These are phyloP conservation scores for Exsudoporus frostii DNA, from an alignment of 768 basidiomycete species.

Conservation along the genomic window DNA sequence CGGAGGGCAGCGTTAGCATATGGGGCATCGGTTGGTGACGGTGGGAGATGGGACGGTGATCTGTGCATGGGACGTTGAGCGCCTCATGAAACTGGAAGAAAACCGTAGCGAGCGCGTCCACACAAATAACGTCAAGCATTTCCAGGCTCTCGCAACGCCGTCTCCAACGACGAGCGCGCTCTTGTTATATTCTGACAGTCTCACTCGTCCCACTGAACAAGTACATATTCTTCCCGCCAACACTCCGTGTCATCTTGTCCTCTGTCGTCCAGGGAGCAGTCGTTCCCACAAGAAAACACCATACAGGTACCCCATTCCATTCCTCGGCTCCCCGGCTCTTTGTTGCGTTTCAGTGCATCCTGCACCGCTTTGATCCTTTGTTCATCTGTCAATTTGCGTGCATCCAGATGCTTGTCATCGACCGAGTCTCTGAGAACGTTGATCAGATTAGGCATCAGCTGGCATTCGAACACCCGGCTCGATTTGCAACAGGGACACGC, in stretches of 20 bases:
- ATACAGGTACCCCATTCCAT: conserved; percentile 97
- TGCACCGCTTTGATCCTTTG: conserved; percentile 65
- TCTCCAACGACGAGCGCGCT: background rate
- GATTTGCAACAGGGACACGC: conserved; percentile 66
- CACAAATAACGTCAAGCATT: conserved; percentile 26
- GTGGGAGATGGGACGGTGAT: conserved; percentile 20
- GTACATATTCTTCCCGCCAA: conserved; percentile 75
- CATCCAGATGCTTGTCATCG: conserved; percentile 20
- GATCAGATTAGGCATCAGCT: conserved; percentile 93
- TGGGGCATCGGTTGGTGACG: conserved; percentile 24
- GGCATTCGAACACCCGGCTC: conserved; percentile 82
- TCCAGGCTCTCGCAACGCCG: background rate
- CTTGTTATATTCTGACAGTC: background rate
- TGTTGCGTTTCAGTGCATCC: conserved; percentile 46
- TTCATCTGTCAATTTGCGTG: conserved; percentile 53
- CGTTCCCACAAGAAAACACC: conserved; percentile 81
- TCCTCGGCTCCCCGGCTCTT: conserved; percentile 46
- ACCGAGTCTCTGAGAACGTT: conserved; percentile 53
- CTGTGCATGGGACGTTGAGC: conserved; percentile 23
- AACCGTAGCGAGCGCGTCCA: conserved; percentile 1
- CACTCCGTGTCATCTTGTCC: conserved; percentile 38
- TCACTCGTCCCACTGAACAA: conserved; percentile 74
- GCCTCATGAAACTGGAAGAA: conserved; percentile 20
- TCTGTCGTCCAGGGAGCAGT: conserved; percentile 58
- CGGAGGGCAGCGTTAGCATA: conserved; percentile 21